Evolutionary conservation across 257 asterid genomes (phyloP), one percentile per base, ranked within the genome.

Genomic region (Voacanga thouarsii): DNA sequence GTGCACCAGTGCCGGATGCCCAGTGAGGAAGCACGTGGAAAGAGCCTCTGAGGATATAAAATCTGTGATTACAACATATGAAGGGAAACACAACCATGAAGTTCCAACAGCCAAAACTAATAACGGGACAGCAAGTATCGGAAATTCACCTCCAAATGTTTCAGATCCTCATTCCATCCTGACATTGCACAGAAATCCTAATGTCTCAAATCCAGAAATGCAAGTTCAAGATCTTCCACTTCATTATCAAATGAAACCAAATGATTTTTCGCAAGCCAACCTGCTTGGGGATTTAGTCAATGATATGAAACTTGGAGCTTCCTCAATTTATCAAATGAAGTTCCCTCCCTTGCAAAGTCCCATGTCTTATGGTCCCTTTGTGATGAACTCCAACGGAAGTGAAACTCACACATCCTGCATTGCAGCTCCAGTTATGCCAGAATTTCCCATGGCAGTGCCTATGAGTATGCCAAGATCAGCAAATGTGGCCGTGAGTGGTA

Each of bases 21-120:
- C 88, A 0, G 98, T 93, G 47, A 86, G 96, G 80, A 93, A 93
- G 83, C 98, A 91, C 18, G 94, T 93, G 1, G 98, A 93, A 82
- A 82, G 98, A 82, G 98, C 97, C 1, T 91, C 97, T 0, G 76
- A 86, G 21, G 88, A 93, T 50, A 82, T 85, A 44, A 91, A 87
- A 60, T 89, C 87, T 5, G 98, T 93, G 44, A 77, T 93, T 39
- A 90, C 96, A 60, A 91, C 97, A 8, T 93, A 93, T 77, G 97
- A 93, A 65, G 98, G 98, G 24, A 93, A 90, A 67, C 98, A 93
- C 59, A 91, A 86, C 85, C 98, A 93, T 71, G 85, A 78, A 53
- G 90, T 89, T 23, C 97, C 96, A 0, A 65, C 86, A 5, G 49
- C 81, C 79, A 87, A 84, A 77, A 79, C 77, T 12, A 67, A 60